Evolutionary conservation across 169 alveolate genomes (phyloP).

Genomic region (Pseudocohnilembus persalinus): DNA sequence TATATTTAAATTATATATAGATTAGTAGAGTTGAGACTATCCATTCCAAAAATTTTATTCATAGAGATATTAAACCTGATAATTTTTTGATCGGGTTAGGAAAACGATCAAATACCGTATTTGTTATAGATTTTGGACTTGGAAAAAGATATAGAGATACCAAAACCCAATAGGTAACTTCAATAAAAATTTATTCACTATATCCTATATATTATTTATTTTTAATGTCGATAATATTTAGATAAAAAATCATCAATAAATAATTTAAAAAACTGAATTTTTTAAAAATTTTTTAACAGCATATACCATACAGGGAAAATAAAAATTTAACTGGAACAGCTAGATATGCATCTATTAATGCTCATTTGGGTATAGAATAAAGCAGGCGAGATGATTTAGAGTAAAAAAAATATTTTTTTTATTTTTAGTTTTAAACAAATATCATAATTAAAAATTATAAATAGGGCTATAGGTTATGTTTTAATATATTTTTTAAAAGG

Average conservation of each 20-base stretch:
- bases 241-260: conserved; percentile 53
- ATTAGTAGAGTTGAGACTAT: conserved; percentile 65
- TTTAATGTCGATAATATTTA: conserved; percentile 35
- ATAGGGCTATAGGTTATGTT: conserved; percentile 61
- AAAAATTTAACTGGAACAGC: conserved; percentile 82
- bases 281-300: conserved; percentile 43
- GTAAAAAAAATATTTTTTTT: background rate
- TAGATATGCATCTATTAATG: conserved; percentile 73
- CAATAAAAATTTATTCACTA: no score
- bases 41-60: conserved; percentile 69
- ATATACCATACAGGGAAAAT: conserved; percentile 74
- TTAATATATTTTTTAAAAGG: conserved; percentile 73
- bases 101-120: conserved; percentile 44
- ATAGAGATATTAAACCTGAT: conserved; percentile 82
- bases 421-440: no score
- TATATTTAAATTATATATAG: conserved; percentile 13
- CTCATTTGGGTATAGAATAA: conserved; percentile 79
- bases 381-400: conserved; percentile 84
- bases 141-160: conserved; percentile 69
- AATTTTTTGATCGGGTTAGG: conserved; percentile 69
- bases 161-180: conserved; percentile 52
- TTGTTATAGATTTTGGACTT: conserved; percentile 73
- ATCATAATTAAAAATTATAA: no score
- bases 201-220: conserved; percentile 38
- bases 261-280: no score